A percentile compares a stretch with the other conserved stretches of the same genome.
These are phyloP conservation scores for Paramecium primaurelia DNA, from an alignment of 73 alveolate species.

Conservation along the genomic window DNA sequence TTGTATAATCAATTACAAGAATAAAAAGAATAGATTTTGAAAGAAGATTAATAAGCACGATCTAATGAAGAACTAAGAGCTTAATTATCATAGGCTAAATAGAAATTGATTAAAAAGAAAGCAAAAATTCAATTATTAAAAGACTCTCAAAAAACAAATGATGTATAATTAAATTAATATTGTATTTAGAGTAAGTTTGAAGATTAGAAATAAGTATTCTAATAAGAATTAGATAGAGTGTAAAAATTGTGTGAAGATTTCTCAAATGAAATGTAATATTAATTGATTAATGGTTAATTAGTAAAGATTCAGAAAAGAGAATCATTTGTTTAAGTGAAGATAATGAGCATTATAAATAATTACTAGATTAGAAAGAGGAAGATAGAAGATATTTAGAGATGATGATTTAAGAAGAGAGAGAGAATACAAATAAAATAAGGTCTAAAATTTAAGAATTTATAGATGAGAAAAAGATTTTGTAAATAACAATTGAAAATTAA, in stretches of 20 bases:
- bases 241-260: slow-evolving; percentile 20
- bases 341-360: background rate
- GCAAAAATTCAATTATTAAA: background rate
- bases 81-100: background rate
- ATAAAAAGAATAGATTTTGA: background rate
- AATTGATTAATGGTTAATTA: background rate
- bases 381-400: slow-evolving; percentile 4
- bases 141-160: background rate
- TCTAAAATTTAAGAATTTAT: background rate
- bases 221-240: slow-evolving; percentile 39
- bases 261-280: background rate
- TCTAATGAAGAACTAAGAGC: background rate
- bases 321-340: background rate
- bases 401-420: background rate
- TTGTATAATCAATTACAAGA: background rate
- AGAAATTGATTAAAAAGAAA: slow-evolving; percentile 8
- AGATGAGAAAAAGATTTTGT: background rate
- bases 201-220: background rate
- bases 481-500: background rate
- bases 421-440: background rate
- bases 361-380: background rate
- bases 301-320: slow-evolving; percentile 19
- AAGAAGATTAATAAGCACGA: slow-evolving; percentile 14
- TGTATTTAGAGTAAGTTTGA: background rate
- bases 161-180: background rate